Percentiles rank a stretch among this genome's conserved stretches.
Evolutionary conservation across 2,329 filamentous ascomycete species (phyloP).

Genomic region (Ophiostoma tasmaniense): DNA sequence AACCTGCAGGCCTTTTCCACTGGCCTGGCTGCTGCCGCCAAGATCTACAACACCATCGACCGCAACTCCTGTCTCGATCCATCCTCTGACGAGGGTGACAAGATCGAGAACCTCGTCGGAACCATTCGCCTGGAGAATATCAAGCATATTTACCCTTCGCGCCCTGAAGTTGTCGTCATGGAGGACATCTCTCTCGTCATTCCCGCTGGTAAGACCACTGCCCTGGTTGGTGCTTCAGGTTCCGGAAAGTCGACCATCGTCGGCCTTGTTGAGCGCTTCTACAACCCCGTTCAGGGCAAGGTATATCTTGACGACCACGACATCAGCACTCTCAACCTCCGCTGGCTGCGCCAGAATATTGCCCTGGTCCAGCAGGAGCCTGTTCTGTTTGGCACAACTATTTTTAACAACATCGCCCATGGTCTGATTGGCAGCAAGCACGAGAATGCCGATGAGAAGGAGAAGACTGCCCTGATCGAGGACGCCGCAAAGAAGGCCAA

Average conservation of each 20-base stretch:
- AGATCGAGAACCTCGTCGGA: constrained; percentile 63
- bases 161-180: constrained; percentile 85
- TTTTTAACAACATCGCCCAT: constrained; percentile 82
- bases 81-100: constrained; percentile 59
- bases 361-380: constrained; percentile 90
- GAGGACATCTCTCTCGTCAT: constrained; percentile 70
- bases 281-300: constrained; percentile 72
- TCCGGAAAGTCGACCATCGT: constrained; percentile 94
- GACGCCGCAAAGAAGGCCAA: constrained; percentile 85
- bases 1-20: constrained; percentile 81
- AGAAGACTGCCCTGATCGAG: constrained; percentile 61
- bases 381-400: constrained; percentile 79
- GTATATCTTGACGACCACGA: constrained; percentile 78
- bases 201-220: constrained; percentile 84
- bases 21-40: constrained; percentile 72
- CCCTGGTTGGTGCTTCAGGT: constrained; percentile 86
- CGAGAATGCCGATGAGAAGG: constrained; percentile 59
- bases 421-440: constrained; percentile 78
- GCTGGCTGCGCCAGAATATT: constrained; percentile 88
- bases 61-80: constrained; percentile 77
- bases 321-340: constrained; percentile 71
- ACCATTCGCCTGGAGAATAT: constrained; percentile 72
- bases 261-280: constrained; percentile 87
- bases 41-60: constrained; percentile 93
- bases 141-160: constrained; percentile 89